These are phyloP conservation scores for Mucor circinelloides DNA, from an alignment of 371 early-diverging fungal species.

Conservation along the genomic window DNA sequence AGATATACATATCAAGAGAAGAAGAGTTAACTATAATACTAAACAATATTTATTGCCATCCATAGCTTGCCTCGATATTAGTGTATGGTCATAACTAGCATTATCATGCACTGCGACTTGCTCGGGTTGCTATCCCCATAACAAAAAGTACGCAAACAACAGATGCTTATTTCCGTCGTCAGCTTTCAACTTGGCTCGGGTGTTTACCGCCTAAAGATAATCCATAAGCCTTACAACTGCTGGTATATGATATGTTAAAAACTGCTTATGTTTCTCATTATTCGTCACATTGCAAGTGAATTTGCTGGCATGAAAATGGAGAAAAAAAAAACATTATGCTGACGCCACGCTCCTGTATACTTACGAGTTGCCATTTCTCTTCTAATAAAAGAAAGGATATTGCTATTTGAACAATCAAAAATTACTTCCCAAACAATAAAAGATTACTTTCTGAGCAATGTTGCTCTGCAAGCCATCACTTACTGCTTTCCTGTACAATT, in stretches of 20 bases:
- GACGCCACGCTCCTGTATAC: too few relatives aligned
- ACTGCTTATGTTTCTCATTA: too few relatives aligned
- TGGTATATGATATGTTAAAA: conserved; percentile 21
- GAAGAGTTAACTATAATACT: neutral
- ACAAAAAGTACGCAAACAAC: conserved; percentile 22
- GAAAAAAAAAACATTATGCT: too few relatives aligned
- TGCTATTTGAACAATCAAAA: too few relatives aligned
- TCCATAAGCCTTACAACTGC: conserved; percentile 25
- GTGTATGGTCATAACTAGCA: neutral
- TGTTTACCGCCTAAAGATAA: conserved; percentile 20
- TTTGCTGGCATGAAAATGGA: too few relatives aligned
- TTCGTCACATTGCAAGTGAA: too few relatives aligned
- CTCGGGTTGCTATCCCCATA: conserved; percentile 25
- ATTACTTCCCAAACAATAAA: too few relatives aligned
- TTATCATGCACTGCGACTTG: conserved; percentile 18
- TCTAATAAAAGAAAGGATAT: too few relatives aligned
- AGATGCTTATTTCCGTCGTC: conserved; percentile 18
- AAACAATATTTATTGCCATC: neutral
- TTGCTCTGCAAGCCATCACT: too few relatives aligned
- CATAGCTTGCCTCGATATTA: neutral
- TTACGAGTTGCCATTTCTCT: too few relatives aligned
- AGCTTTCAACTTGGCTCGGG: conserved; percentile 21
- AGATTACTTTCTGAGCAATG: too few relatives aligned
- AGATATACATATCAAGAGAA: neutral
- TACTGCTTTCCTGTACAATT: too few relatives aligned